Conservation (phyloP, 2,329 filamentous ascomycete species). For the Xenosphaeropsis pyriputrescens region DNA sequence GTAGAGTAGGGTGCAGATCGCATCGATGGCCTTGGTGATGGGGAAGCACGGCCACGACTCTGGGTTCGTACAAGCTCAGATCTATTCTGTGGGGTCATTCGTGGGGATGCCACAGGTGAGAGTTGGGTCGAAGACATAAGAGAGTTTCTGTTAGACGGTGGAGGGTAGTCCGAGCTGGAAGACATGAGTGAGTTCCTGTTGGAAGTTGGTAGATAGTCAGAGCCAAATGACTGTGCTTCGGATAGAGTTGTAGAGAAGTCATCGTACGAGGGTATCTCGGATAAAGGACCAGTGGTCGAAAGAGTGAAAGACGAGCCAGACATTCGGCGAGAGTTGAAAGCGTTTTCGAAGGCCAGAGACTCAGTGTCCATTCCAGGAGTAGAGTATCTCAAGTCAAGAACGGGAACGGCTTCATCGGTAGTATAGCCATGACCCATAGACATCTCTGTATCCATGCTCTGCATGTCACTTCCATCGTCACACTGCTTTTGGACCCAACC, state of each 20-base stretch:
- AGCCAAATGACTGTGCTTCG: slow-evolving; percentile 51
- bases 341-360: slow-evolving; percentile 31
- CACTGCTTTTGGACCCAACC: slow-evolving; percentile 39
- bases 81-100: slow-evolving; percentile 44
- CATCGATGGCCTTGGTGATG: slow-evolving; percentile 52
- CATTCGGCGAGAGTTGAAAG: slow-evolving; percentile 44
- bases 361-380: slow-evolving; percentile 34
- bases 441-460: slow-evolving; percentile 40
- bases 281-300: slow-evolving; percentile 49
- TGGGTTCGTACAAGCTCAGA: slow-evolving; percentile 47
- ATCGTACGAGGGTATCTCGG: slow-evolving; percentile 57
- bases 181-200: slow-evolving; percentile 58
- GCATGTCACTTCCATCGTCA: slow-evolving; percentile 40
- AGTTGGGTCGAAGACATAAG: slow-evolving; percentile 56
- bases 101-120: slow-evolving; percentile 59
- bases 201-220: slow-evolving; percentile 51
- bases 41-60: slow-evolving; percentile 56
- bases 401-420: slow-evolving; percentile 45
- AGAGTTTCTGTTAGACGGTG: slow-evolving; percentile 53
- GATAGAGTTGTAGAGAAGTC: slow-evolving; percentile 53
- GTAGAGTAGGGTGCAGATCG: slow-evolving; percentile 58
- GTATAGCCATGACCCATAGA: slow-evolving; percentile 47
- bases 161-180: slow-evolving; percentile 53
- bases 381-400: slow-evolving; percentile 42
- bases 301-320: slow-evolving; percentile 63